Percentiles rank a stretch among this genome's conserved stretches.
Conservation (phyloP, 805 yeast genomes). For the Pichia thaimueangensis region DNA sequence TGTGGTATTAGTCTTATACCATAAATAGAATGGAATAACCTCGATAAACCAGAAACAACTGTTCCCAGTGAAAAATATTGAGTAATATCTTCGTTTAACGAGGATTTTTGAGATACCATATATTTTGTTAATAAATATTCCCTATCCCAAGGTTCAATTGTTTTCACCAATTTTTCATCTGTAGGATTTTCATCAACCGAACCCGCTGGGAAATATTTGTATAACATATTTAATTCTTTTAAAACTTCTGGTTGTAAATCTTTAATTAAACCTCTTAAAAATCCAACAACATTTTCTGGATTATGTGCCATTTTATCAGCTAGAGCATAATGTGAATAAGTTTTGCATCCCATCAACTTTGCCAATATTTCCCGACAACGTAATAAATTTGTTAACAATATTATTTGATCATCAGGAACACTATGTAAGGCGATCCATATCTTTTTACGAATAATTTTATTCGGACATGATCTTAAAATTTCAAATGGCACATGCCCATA, state of each 20-base stretch:
- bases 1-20: constrained; percentile 72
- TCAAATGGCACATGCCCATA: constrained; percentile 61
- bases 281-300: constrained; percentile 69
- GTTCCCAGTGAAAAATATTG: constrained; percentile 79
- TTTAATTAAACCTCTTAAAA: constrained; percentile 53
- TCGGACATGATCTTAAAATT: constrained; percentile 52
- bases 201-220: constrained; percentile 19
- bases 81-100: constrained; percentile 41
- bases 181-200: constrained; percentile 18
- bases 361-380: constrained; percentile 67
- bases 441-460: constrained; percentile 50
- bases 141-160: constrained; percentile 86
- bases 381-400: constrained; percentile 51
- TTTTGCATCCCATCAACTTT: constrained; percentile 57
- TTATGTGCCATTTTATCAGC: constrained; percentile 84
- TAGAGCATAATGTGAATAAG: constrained; percentile 75
- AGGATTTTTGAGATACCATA: constrained; percentile 30
- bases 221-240: constrained; percentile 49
- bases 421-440: constrained; percentile 74
- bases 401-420: constrained; percentile 57
- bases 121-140: constrained; percentile 44
- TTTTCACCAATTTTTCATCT: constrained; percentile 34
- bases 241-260: constrained; percentile 48
- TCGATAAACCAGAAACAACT: constrained; percentile 75
- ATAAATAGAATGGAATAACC: constrained; percentile 62